Percentiles rank a stretch among this genome's conserved stretches.
Conservation (phyloP, 2,329 filamentous ascomycete genomes). For the Pseudogymnoascus pannorum region DNA sequence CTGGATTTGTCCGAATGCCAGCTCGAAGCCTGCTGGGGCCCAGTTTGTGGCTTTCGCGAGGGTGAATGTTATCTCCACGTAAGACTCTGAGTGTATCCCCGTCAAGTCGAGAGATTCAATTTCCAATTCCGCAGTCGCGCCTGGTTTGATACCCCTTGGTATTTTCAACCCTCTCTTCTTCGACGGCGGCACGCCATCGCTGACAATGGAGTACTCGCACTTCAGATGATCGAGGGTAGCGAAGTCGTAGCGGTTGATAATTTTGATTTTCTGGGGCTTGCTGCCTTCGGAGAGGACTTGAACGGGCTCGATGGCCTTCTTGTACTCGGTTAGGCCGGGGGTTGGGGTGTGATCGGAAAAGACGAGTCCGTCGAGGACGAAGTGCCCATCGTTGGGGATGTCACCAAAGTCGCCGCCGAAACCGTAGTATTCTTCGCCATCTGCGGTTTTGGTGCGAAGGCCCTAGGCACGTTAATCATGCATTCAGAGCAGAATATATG, state of each 20-base stretch:
- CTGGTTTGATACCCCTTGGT: constrained; percentile 39
- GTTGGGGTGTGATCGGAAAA: constrained; percentile 35
- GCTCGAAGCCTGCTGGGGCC: constrained; percentile 43
- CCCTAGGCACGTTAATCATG: constrained; percentile 21
- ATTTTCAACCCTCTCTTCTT: constrained; percentile 33
- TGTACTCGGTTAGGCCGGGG: constrained; percentile 35
- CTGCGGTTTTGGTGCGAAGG: constrained; percentile 29
- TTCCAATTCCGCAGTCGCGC: constrained; percentile 13
- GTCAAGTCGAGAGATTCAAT: constrained; percentile 15
- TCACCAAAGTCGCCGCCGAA: constrained; percentile 41
- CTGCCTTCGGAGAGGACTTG: constrained; percentile 21
- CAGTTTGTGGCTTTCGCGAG: constrained; percentile 40
- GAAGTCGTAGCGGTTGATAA: constrained; percentile 45
- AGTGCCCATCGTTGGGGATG: constrained; percentile 36
- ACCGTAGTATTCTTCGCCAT: constrained; percentile 34
- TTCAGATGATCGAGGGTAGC: constrained; percentile 42
- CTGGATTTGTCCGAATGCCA: constrained; percentile 43
- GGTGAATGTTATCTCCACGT: constrained; percentile 40
- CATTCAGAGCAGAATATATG: neutral
- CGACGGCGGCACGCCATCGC: constrained; percentile 31
- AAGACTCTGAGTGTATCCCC: constrained; percentile 31
- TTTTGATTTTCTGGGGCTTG: constrained; percentile 17
- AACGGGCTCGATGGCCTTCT: constrained; percentile 36
- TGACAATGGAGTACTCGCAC: constrained; percentile 37
- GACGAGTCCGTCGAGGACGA: constrained; percentile 37